Conservation (phyloP, 495 filamentous ascomycete species). For the Podospora bellae-mahoneyi region DNA sequence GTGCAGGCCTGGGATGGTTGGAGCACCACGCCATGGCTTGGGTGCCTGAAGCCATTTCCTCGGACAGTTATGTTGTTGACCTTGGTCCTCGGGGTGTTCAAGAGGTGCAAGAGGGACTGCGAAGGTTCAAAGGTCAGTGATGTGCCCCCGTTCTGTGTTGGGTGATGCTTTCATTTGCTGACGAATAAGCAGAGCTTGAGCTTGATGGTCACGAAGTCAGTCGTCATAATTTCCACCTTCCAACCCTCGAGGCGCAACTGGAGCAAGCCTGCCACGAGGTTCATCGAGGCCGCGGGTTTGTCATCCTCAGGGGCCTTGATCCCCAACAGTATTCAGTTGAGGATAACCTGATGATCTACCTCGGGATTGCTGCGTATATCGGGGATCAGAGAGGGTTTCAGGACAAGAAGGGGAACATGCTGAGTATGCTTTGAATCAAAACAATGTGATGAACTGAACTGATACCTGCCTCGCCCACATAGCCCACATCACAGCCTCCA, state of each 20-base stretch:
- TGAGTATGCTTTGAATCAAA: slow-evolving; percentile 35
- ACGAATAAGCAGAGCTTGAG: slow-evolving; percentile 30
- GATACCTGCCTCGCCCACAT: background rate
- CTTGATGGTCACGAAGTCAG: slow-evolving; percentile 37
- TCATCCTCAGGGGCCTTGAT: slow-evolving; percentile 48
- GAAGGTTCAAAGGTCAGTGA: background rate
- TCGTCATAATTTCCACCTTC: slow-evolving; percentile 41
- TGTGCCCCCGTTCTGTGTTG: slow-evolving; percentile 3
- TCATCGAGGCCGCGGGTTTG: slow-evolving; percentile 46
- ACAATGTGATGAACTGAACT: background rate
- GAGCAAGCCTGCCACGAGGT: slow-evolving; percentile 32
- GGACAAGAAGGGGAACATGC: slow-evolving; percentile 43
- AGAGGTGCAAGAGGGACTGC: background rate
- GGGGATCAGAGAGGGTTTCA: slow-evolving; percentile 50
- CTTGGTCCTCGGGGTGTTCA: background rate
- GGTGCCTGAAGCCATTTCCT: background rate
- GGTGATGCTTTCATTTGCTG: slow-evolving; percentile 4
- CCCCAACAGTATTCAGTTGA: slow-evolving; percentile 36
- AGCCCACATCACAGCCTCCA: slow-evolving; percentile 48
- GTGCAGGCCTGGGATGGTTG: background rate
- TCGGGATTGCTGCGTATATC: slow-evolving; percentile 51
- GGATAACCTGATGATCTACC: slow-evolving; percentile 49
- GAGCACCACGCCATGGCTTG: background rate
- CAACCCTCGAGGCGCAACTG: slow-evolving; percentile 32
- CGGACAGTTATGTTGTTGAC: background rate